These are phyloP conservation scores for Mrakia frigida DNA, from an alignment of 768 basidiomycete genomes.

Conservation along the genomic window DNA sequence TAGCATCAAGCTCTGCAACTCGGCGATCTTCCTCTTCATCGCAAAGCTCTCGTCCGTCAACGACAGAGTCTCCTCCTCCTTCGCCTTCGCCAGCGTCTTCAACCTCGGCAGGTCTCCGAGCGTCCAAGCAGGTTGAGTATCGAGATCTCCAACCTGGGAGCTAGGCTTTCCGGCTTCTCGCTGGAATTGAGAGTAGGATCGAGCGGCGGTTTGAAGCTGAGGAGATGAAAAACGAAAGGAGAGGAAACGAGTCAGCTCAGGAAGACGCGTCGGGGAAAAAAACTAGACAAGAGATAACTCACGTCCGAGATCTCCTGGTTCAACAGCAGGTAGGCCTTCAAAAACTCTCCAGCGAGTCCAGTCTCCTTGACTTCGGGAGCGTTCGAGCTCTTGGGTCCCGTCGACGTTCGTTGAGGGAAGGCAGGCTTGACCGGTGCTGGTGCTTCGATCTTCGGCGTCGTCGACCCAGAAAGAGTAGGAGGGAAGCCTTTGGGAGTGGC, in stretches of 20 bases:
- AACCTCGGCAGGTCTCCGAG: conserved; percentile 23
- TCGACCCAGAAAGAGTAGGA: background rate
- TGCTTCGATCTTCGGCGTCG: conserved; percentile 7
- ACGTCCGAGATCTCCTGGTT: conserved; percentile 35
- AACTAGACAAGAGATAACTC: background rate
- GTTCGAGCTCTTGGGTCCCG: background rate
- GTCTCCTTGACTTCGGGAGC: conserved; percentile 32
- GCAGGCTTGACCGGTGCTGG: conserved; percentile 12
- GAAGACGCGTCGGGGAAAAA: no score
- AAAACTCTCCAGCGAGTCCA: conserved; percentile 38
- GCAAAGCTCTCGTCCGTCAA: conserved; percentile 30
- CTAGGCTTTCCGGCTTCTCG: conserved; percentile 18
- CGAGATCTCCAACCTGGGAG: conserved; percentile 11
- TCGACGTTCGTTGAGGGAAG: conserved; percentile 16
- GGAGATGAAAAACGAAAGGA: background rate
- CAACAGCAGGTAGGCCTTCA: conserved; percentile 34
- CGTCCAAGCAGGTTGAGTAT: conserved; percentile 10
- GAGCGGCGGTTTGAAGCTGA: conserved; percentile 25
- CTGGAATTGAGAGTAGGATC: conserved; percentile 17
- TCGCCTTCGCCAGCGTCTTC: conserved; percentile 5
- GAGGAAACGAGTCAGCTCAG: background rate
- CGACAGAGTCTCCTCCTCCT: conserved; percentile 15
- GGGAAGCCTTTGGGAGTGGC: conserved; percentile 21
- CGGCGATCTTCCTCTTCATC: conserved; percentile 38
- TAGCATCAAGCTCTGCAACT: conserved; percentile 40